A percentile compares a stretch with the other conserved stretches of the same genome.
These are phyloP conservation scores for Cladorrhinum sp. DNA, from an alignment of 2,329 filamentous ascomycete species.

Conservation along the genomic window DNA sequence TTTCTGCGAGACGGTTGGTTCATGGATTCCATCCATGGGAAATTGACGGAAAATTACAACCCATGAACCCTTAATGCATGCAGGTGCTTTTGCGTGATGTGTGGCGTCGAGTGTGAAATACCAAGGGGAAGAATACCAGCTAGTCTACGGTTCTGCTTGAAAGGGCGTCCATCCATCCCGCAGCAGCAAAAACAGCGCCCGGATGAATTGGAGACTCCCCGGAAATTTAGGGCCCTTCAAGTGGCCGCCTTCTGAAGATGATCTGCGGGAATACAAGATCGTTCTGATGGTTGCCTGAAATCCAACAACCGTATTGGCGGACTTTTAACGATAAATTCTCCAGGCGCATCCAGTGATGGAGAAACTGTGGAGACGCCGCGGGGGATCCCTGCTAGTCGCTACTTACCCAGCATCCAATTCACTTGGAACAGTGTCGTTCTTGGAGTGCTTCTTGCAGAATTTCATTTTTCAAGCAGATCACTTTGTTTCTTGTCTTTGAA, in stretches of 20 bases:
- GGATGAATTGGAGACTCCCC: not conserved
- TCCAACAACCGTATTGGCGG: conserved; percentile 24
- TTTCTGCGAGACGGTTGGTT: not conserved
- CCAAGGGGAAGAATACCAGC: no score
- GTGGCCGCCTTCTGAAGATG: not conserved
- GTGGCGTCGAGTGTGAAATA: not conserved
- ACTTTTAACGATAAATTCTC: conserved; percentile 27
- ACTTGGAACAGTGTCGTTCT: not conserved
- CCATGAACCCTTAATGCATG: not conserved
- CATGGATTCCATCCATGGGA: not conserved
- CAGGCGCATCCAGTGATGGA: conserved; percentile 19
- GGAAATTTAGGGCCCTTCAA: conserved; percentile 5
- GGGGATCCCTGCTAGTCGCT: conserved; percentile 12
- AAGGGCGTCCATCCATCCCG: not conserved
- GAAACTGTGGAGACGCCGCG: conserved; percentile 26
- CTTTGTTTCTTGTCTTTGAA: not conserved
- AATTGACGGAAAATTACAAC: conserved; percentile 9
- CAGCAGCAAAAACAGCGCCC: not conserved
- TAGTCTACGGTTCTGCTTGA: no score
- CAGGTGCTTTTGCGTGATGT: not conserved
- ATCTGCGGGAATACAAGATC: conserved; percentile 9
- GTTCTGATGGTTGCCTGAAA: not conserved
- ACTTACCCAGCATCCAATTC: conserved; percentile 3
- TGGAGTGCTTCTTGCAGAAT: not conserved
- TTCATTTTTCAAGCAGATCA: not conserved